Conservation (phyloP, 1,284 basidiomycete genomes). For the Sporisorium sorghi region DNA sequence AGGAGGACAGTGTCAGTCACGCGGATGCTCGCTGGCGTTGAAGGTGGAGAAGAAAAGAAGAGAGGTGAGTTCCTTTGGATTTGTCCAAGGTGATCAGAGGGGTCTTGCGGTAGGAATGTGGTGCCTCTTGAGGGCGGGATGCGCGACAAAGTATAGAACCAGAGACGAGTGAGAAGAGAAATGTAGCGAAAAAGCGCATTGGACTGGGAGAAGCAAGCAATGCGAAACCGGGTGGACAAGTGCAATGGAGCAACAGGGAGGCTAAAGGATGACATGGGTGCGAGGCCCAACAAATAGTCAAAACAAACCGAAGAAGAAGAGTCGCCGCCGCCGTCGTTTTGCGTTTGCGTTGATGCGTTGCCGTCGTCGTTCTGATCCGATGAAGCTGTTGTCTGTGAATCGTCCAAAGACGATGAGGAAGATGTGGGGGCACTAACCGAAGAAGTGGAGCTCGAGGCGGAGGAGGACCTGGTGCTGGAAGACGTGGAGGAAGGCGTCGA, state of each 20-base stretch:
- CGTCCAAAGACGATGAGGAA: background rate
- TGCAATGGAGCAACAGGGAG: slow-evolving; percentile 29
- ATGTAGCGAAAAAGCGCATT: slow-evolving; percentile 26
- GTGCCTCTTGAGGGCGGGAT: background rate
- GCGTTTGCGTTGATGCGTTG: background rate
- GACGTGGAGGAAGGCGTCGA: slow-evolving; percentile 29
- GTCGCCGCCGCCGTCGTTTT: background rate
- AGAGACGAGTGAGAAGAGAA: background rate
- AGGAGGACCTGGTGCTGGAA: slow-evolving; percentile 28
- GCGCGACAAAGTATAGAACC: background rate
- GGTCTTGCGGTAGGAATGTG: slow-evolving; percentile 8
- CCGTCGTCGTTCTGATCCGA: slow-evolving; percentile 8
- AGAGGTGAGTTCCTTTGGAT: slow-evolving; percentile 33
- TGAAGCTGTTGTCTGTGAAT: slow-evolving; percentile 17
- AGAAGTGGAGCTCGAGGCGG: slow-evolving; percentile 24
- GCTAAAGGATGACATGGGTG: slow-evolving; percentile 23
- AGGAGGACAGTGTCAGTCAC: slow-evolving; percentile 10
- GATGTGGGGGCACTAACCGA: slow-evolving; percentile 39
- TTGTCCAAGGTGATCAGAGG: slow-evolving; percentile 3
- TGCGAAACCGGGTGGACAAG: slow-evolving; percentile 17
- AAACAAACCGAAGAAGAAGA: slow-evolving; percentile 34
- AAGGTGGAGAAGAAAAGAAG: slow-evolving; percentile 9
- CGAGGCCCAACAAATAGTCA: slow-evolving; percentile 16
- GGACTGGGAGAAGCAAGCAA: background rate
- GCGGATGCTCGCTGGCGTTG: background rate